phyloP scores from a whole-genome alignment of 345 rosid species.

The Sisymbrium irio region DNA sequence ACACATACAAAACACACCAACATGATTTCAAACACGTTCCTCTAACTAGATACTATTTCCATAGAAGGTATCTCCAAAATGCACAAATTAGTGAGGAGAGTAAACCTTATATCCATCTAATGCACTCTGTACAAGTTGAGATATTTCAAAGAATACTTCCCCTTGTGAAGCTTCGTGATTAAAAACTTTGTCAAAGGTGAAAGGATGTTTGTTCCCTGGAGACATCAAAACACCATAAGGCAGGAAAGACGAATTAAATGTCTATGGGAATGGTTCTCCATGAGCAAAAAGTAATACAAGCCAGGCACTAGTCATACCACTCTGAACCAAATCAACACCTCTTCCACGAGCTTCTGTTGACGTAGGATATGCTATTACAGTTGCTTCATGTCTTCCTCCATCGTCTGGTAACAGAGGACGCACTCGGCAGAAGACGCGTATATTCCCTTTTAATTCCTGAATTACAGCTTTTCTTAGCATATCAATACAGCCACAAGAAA shows the following conservation, averaged over 20 bases:
- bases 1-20: not conserved
- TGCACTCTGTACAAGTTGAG: constrained; percentile 90
- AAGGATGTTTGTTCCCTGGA: constrained; percentile 70
- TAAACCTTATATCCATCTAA: constrained; percentile 76
- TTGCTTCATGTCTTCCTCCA: constrained; percentile 44
- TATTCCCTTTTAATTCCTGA: constrained; percentile 90
- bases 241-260: not conserved
- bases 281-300: not conserved
- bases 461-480: not conserved
- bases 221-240: constrained; percentile 1
- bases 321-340: constrained; percentile 67
- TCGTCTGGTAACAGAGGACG: constrained; percentile 79
- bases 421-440: constrained; percentile 84
- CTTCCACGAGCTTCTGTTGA: constrained; percentile 63
- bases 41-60: not conserved
- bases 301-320: constrained; percentile 39
- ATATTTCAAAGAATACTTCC: constrained; percentile 80
- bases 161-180: constrained; percentile 72
- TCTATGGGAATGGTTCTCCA: not conserved
- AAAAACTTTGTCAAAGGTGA: constrained; percentile 89
- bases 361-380: constrained; percentile 60
- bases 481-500: not conserved
- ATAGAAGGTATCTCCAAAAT: not conserved
- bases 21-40: not conserved
- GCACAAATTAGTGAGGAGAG: not conserved